Base-by-base conservation (phyloP, 169 alveolate species). In the Eimeria falciformis region DNA sequence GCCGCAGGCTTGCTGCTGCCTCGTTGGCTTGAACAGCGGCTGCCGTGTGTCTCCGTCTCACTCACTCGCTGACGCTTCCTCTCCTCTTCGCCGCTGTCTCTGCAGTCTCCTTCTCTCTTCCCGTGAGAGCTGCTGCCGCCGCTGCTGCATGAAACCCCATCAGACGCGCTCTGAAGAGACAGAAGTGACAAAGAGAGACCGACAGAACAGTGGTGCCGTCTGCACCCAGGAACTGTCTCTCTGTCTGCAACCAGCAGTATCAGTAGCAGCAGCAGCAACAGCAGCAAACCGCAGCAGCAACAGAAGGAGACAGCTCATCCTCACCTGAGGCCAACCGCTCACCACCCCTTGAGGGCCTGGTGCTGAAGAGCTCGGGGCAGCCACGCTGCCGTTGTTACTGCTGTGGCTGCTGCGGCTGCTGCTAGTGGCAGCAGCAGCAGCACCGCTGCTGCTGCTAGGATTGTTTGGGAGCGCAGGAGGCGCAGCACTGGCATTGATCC, bases 381-480 rank as follows among this genome's bases (percentile, higher is more conserved):
- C 12, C 14, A 12, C 37, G 73, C 73, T n/a, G n/a, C 17, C 25
- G 29, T 2, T 62, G 73, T 2, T 62, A 46, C 84, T 43, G 84
- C 65, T 73, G 84, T 47, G 37, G 84, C 56, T 71, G 83, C 83
- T 71, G 83, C 55, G 29, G 83, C 83, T 71, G 53, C 83, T 40
- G 56, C 40, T 7, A 21, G 5, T 43, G 25, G 53, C 83, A 29
- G 83, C 83, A 37, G 83, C n/a, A 33, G 53, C 83, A 40, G 53
- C 58, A 33, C n/a, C n/a, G n/a, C n/a, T n/a, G n/a, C n/a, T n/a
- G n/a, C n/a, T n/a, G n/a, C n/a, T n/a, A n/a, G n/a, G n/a, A n/a
- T n/a, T n/a, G 78, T 7, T 33, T 12, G 71, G n/a, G 71, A 29
- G 71, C 33, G 37, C 27, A 21, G 71, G 71, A n/a, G 71, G 12